Percentiles rank a stretch among this genome's conserved stretches.
Conservation (phyloP, 2,329 filamentous ascomycete species). For the Aspergillus fijiensis region DNA sequence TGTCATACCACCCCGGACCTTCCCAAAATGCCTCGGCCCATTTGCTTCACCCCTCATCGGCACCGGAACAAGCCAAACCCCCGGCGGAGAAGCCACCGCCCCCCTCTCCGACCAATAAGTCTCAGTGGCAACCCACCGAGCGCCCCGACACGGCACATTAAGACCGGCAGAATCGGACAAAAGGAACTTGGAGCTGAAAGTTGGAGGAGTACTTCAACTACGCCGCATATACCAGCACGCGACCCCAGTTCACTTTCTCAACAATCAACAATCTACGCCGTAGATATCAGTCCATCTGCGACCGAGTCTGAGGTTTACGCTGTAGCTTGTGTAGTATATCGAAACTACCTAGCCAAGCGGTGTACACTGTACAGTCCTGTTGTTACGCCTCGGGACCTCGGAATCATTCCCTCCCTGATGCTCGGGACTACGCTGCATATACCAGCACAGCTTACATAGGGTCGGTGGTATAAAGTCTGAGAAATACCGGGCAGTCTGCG, state of each 20-base stretch:
- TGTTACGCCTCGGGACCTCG: too few relatives aligned
- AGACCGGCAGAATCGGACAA: constrained; percentile 18
- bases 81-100: constrained; percentile 8
- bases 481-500: too few relatives aligned
- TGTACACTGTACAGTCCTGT: too few relatives aligned
- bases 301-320: neutral
- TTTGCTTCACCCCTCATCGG: constrained; percentile 5
- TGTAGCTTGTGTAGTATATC: too few relatives aligned
- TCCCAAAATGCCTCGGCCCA: constrained; percentile 14
- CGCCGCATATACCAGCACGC: neutral
- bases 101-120: neutral
- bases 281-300: neutral
- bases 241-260: neutral
- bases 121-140: neutral
- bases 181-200: constrained; percentile 17
- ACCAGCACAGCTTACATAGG: constrained; percentile 33
- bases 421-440: constrained; percentile 47
- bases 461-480: constrained; percentile 3
- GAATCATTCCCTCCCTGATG: constrained; percentile 22
- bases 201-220: neutral
- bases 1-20: neutral
- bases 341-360: too few relatives aligned
- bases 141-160: neutral
- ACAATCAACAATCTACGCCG: neutral
- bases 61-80: constrained; percentile 9